Base-by-base conservation (phyloP, 345 rosid genomes). In the Linum tenue region DNA sequence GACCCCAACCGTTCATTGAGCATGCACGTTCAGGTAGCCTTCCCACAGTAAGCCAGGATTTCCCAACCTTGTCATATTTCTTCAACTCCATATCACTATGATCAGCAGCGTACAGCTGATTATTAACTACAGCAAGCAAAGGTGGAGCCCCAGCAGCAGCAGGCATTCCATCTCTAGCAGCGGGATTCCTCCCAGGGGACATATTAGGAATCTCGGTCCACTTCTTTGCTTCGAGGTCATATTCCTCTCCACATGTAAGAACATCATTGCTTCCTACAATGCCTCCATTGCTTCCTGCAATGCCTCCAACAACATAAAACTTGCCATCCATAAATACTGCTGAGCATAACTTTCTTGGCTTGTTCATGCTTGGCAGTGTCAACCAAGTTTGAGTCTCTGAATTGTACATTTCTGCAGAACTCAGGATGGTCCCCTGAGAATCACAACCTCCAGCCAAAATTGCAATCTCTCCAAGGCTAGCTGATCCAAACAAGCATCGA, bases 1-100 rank as follows among this genome's bases (percentile, higher is more conserved):
- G 83, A 16, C 98, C 98, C 98, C 98, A 92, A 31, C 98, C 98
- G 55, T 92, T 85, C 82, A 89, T 84, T 10, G 96, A 89, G 71
- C 74, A 85, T 22, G 89, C 91, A 51, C 91, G 81, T 63, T 85
- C 95, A 55, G 98, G 98, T 83, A 92, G 75, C 42, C 83, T 73
- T 42, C 98, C 98, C 36, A 92, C 74, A 0, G 84, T 77, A 48
- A 71, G 31, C 98, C 98, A 92, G 8, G n/a, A 65, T 70, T 72
- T 84, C 1, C 62, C 62, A 73, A 64, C 79, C 77, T 92, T 89
- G 12, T 89, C 84, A 64, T 92, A 92, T 70, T 83, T 84, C 73
- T 83, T 79, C 44, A 92, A 87, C 76, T 84, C 89, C 90, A 85
- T 84, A 69, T 79, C 89, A 16, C 88, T 92, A 72, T 85, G 81